phyloP scores from a whole-genome alignment of 805 yeast genomes.

The Ogataea populi-albae region DNA sequence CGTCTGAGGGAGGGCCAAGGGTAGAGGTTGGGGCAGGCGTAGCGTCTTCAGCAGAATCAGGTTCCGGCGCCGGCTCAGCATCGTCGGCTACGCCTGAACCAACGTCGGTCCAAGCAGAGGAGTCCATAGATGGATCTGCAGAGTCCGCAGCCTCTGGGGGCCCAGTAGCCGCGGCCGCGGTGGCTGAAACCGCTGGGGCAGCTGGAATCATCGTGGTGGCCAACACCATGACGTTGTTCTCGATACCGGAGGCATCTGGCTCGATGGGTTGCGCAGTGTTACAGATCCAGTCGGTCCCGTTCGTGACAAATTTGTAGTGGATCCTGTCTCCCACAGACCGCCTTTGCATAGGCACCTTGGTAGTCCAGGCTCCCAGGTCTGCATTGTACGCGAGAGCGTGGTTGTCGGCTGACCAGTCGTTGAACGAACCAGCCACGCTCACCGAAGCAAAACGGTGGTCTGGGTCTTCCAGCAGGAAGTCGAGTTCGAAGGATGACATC shows the following conservation, averaged over 20 bases:
- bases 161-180: not conserved
- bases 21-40: not conserved
- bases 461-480: constrained; percentile 19
- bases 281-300: constrained; percentile 28
- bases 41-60: constrained; percentile 1
- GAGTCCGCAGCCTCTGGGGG: constrained; percentile 2
- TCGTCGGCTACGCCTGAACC: constrained; percentile 5
- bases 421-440: constrained; percentile 23
- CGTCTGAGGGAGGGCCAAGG: too few species aligned
- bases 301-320: constrained; percentile 29
- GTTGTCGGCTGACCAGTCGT: constrained; percentile 17
- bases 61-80: constrained; percentile 1
- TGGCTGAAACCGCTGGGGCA: constrained; percentile 1
- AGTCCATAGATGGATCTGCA: constrained; percentile 5
- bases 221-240: constrained; percentile 24
- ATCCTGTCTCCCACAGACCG: constrained; percentile 15
- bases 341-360: constrained; percentile 2
- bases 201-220: constrained; percentile 4
- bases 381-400: constrained; percentile 8
- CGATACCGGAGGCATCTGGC: constrained; percentile 24
- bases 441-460: constrained; percentile 10
- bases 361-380: constrained; percentile 7
- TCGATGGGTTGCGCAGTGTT: constrained; percentile 21
- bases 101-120: constrained; percentile 18
- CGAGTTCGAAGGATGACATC: constrained; percentile 7